phyloP scores from a whole-genome alignment of 495 filamentous ascomycete species.

The Cladorrhinum samala region DNA sequence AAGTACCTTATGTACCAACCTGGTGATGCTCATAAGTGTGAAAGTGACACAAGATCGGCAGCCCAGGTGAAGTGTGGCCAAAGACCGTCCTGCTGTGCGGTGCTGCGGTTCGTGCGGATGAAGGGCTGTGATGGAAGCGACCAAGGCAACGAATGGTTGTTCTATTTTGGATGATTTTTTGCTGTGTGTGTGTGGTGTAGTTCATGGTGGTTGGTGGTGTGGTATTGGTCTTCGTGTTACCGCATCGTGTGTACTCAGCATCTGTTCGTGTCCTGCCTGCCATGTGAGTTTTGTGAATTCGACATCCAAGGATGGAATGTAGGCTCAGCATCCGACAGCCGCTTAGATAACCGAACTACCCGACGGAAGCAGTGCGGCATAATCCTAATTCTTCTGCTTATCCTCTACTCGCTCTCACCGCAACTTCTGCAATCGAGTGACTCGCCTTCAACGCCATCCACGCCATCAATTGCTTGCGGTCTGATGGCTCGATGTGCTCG shows the following conservation, averaged over 20 bases:
- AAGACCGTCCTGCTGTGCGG: background rate
- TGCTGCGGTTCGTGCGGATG: background rate
- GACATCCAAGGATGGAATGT: conserved; percentile 15
- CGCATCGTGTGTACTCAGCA: background rate
- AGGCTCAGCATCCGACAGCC: conserved; percentile 17
- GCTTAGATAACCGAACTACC: conserved; percentile 12
- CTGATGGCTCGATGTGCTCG: conserved; percentile 6
- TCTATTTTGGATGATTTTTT: background rate
- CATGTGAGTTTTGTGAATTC: background rate
- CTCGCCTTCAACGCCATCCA: conserved; percentile 9
- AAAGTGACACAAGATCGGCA: too few species aligned
- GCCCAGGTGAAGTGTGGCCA: too few species aligned
- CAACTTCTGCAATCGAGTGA: conserved; percentile 17
- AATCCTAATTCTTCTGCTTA: background rate
- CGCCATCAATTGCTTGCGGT: conserved; percentile 6
- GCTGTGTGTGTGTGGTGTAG: background rate
- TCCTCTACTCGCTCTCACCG: conserved; percentile 13
- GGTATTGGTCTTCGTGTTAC: background rate
- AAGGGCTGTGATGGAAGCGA: too few species aligned
- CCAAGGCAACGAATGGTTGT: background rate
- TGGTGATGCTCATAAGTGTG: too few species aligned
- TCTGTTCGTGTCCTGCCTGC: background rate
- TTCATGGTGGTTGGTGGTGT: background rate
- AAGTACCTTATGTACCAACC: too few species aligned
- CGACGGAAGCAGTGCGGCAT: conserved; percentile 6